Conservation (phyloP, 768 basidiomycete genomes). For the Stropharia rugosoannulata region DNA sequence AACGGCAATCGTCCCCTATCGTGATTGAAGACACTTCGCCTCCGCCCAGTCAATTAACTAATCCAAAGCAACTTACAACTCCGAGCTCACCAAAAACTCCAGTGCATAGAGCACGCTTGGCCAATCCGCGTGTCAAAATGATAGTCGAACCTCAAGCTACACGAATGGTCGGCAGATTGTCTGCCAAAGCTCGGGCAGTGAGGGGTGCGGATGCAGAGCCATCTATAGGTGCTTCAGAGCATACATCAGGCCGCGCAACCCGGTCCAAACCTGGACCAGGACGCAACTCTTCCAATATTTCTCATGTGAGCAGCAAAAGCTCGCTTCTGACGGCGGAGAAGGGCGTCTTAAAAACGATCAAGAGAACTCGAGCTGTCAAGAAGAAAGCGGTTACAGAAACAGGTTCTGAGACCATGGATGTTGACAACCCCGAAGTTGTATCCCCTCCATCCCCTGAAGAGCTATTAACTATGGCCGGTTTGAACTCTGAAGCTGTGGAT, state of each 20-base stretch:
- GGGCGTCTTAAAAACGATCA: conserved; percentile 49
- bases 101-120: conserved; percentile 45
- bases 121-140: conserved; percentile 55
- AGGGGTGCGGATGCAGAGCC: conserved; percentile 19
- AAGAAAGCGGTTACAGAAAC: conserved; percentile 2
- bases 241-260: conserved; percentile 7
- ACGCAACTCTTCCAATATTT: conserved; percentile 44
- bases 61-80: background rate
- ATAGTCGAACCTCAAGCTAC: conserved; percentile 39
- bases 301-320: conserved; percentile 35
- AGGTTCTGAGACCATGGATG: conserved; percentile 18
- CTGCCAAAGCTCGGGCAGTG: conserved; percentile 48
- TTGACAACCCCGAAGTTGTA: conserved; percentile 6
- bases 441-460: conserved; percentile 27
- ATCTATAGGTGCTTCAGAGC: conserved; percentile 10
- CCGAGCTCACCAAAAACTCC: conserved; percentile 21
- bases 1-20: background rate
- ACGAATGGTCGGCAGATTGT: conserved; percentile 37
- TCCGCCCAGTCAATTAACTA: background rate
- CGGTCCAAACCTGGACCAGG: conserved; percentile 48
- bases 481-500: conserved; percentile 33
- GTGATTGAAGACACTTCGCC: conserved; percentile 1
- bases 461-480: conserved; percentile 50
- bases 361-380: conserved; percentile 35
- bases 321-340: conserved; percentile 56